phyloP scores from a whole-genome alignment of 768 basidiomycete species.

The button mushroom (Agaricus bisporus) region DNA sequence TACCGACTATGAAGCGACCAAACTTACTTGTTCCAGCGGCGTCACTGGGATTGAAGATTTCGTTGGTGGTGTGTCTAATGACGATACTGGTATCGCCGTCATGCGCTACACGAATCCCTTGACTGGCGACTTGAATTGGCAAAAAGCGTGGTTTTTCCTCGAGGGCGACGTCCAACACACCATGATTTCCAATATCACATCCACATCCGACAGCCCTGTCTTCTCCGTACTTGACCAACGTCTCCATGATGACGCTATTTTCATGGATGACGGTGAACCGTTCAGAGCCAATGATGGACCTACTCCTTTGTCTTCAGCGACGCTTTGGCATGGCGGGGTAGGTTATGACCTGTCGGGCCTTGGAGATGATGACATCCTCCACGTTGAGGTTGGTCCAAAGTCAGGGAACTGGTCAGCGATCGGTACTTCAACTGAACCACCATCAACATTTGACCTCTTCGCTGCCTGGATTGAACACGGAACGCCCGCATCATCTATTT shows the following conservation, averaged over 20 bases:
- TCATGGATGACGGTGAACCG: slow-evolving; percentile 30
- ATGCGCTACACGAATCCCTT: slow-evolving; percentile 66
- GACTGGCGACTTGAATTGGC: slow-evolving; percentile 48
- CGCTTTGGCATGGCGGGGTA: slow-evolving; percentile 62
- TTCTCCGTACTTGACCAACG: slow-evolving; percentile 67
- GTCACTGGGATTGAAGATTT: slow-evolving; percentile 46
- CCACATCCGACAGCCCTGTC: slow-evolving; percentile 39
- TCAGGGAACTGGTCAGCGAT: slow-evolving; percentile 57
- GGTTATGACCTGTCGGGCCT: slow-evolving; percentile 47
- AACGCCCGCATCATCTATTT: slow-evolving; percentile 26
- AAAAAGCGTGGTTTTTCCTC: slow-evolving; percentile 74
- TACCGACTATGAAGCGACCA: slow-evolving; percentile 52
- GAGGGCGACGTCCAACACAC: slow-evolving; percentile 57
- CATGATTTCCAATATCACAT: slow-evolving; percentile 47
- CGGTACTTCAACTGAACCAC: slow-evolving; percentile 57
- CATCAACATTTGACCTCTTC: slow-evolving; percentile 56
- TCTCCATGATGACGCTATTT: slow-evolving; percentile 34
- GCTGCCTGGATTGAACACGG: slow-evolving; percentile 52
- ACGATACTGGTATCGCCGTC: slow-evolving; percentile 46
- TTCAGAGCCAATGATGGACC: slow-evolving; percentile 5
- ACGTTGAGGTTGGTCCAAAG: slow-evolving; percentile 37
- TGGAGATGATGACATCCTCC: slow-evolving; percentile 20
- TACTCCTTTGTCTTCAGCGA: slow-evolving; percentile 16
- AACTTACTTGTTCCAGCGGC: slow-evolving; percentile 40
- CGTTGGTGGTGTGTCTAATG: slow-evolving; percentile 63